Conservation (phyloP, 2,329 filamentous ascomycete species). For the Fusarium armeniacum region DNA sequence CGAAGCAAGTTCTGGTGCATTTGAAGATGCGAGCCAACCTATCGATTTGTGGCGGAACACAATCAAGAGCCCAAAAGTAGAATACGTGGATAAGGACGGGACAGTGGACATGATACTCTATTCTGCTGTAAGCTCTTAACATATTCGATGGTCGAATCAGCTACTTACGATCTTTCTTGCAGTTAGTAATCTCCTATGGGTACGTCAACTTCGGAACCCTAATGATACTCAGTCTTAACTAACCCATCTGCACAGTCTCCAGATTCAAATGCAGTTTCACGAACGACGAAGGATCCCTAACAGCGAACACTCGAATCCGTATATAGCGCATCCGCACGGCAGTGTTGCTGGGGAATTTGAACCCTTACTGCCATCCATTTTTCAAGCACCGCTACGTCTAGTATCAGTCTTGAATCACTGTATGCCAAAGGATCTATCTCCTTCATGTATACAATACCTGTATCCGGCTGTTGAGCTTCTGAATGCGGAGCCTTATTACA, state of each 20-base stretch:
- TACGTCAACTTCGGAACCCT: conserved; percentile 14
- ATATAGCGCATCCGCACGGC: conserved; percentile 1
- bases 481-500: conserved; percentile 7
- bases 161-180: conserved; percentile 20
- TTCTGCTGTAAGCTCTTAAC: conserved; percentile 41
- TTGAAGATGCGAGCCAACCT: conserved; percentile 36
- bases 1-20: neutral
- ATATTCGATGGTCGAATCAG: neutral
- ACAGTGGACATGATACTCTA: conserved; percentile 45
- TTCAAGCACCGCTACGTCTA: conserved; percentile 39
- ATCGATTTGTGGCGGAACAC: conserved; percentile 41
- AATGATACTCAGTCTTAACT: neutral
- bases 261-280: conserved; percentile 43
- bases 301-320: conserved; percentile 10
- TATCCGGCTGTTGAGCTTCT: conserved; percentile 29
- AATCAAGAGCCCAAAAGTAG: conserved; percentile 31
- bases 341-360: neutral
- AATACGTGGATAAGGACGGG: conserved; percentile 36
- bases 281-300: conserved; percentile 1
- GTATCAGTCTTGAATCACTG: conserved; percentile 39
- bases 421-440: conserved; percentile 42
- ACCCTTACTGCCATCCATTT: conserved; percentile 16
- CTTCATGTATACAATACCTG: conserved; percentile 42
- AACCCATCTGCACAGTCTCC: conserved; percentile 29
- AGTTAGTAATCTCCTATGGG: conserved; percentile 46